Evolutionary conservation across 73 alveolate species (phyloP), one percentile per base, ranked within the genome.

Genomic region (Blepharisma japonicum): DNA sequence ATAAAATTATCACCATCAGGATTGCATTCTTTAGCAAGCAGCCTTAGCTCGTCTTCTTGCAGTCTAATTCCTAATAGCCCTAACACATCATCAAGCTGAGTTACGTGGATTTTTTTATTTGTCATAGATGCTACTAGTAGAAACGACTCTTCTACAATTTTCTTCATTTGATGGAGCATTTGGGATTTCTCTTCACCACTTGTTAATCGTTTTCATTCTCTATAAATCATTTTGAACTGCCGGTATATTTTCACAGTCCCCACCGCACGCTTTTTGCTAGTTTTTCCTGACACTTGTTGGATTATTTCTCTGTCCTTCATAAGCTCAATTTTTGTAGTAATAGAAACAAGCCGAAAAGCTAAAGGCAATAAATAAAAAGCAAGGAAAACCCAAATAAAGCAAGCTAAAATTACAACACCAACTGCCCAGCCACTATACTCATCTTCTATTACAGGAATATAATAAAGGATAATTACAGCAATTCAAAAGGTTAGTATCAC

Each of bases 231-330:
- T 61, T 61, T 61, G 18, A 61, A 9, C 23, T 61, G 74, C 2
- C 74, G 38, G 74, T 61, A 61, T 14, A 61, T 61, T 25, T 25
- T 61, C 5, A 14, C 46, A 25, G 47, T 32, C 42, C 42, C 42
- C 42, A 32, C 42, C 3, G 42, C 42, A 32, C 42, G 42, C 3
- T 32, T 32, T 32, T 32, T 32, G 42, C 42, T 32, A 5, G 74
- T 61, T 4, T 61, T 25, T 61, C 23, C 74, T 14, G 23, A 8
- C 5, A 61, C 74, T 61, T 61, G n/a, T 5, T 25, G 14, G 3
- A 61, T 61, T 1, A 61, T 25, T 61, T 61, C 74, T 61, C 18
- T 61, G 11, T 25, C 46, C 46, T 61, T 61, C 74, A 61, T 61
- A n/a, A 61, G 14, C 23, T 61, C 74, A 61, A 61, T 61, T 8